Evolutionary conservation across 2,329 filamentous ascomycete species (phyloP).

Genomic region (Pestalotiopsis sp.): DNA sequence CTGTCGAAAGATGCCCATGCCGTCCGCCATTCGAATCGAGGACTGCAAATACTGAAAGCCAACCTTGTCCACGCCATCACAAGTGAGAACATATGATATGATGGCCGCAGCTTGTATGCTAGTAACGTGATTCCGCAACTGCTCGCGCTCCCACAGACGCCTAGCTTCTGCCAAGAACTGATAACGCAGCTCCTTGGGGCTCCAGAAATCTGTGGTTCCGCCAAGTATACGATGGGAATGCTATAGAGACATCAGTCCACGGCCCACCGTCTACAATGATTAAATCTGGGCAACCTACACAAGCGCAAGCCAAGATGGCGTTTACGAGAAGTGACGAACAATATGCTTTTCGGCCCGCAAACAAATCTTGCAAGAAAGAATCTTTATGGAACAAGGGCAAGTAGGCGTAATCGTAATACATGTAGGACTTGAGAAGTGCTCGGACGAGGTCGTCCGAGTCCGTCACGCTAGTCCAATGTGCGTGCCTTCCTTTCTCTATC

Average conservation of each 20-base stretch:
- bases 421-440: neutral
- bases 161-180: conserved; percentile 38
- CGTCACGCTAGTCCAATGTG: conserved; percentile 1
- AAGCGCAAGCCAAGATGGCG: conserved; percentile 1
- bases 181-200: conserved; percentile 34
- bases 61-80: conserved; percentile 39
- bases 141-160: conserved; percentile 37
- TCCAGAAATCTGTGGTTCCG: conserved; percentile 35
- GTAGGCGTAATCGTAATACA: neutral
- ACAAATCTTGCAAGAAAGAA: neutral
- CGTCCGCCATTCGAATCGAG: conserved; percentile 32
- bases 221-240: conserved; percentile 27
- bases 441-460: neutral
- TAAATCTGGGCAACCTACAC: neutral
- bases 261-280: neutral
- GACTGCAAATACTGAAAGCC: conserved; percentile 36
- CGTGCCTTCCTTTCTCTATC: neutral
- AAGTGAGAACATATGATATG: conserved; percentile 28
- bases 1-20: conserved; percentile 33
- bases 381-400: neutral
- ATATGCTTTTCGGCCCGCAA: neutral
- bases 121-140: conserved; percentile 26
- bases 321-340: conserved; percentile 6
- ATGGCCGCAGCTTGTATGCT: conserved; percentile 36
- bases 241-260: conserved; percentile 17